These are phyloP conservation scores for Ogataea hybrid DNA, from an alignment of 1,139 yeast species.

Conservation along the genomic window DNA sequence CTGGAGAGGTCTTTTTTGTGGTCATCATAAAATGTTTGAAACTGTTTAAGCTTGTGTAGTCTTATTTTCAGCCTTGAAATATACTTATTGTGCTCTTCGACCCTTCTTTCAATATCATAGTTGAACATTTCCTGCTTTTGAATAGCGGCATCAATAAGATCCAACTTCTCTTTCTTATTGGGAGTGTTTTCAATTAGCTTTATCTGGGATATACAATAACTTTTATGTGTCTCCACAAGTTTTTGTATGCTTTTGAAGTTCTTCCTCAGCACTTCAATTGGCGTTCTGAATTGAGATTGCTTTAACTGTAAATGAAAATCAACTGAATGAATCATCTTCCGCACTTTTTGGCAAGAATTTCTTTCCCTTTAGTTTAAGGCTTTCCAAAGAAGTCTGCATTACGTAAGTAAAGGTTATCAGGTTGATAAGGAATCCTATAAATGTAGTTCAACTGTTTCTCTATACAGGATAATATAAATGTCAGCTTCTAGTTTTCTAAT, in stretches of 20 bases:
- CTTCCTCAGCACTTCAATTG: conserved; percentile 57
- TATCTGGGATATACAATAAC: conserved; percentile 41
- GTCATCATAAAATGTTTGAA: neutral
- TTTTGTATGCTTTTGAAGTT: conserved; percentile 54
- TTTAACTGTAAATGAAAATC: conserved; percentile 43
- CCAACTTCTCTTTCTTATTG: conserved; percentile 28
- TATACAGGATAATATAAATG: neutral
- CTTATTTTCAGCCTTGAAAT: conserved; percentile 47
- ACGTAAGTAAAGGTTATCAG: neutral
- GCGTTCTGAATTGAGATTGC: conserved; percentile 57
- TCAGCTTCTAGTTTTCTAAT: neutral
- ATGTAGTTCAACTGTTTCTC: too few relatives aligned
- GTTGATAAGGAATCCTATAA: neutral
- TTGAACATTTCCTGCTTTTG: conserved; percentile 32
- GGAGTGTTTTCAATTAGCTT: conserved; percentile 30
- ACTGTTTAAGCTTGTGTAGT: conserved; percentile 37
- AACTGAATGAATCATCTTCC: conserved; percentile 30
- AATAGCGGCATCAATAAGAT: conserved; percentile 38
- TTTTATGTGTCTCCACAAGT: conserved; percentile 54
- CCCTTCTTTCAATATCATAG: conserved; percentile 36
- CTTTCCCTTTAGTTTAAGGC: too few relatives aligned
- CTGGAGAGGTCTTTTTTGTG: too few relatives aligned
- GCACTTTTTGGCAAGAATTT: neutral
- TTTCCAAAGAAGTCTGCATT: too few relatives aligned
- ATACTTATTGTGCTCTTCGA: conserved; percentile 49